Base-by-base conservation (phyloP, 495 filamentous ascomycete species). In the Trichoderma reesei region DNA sequence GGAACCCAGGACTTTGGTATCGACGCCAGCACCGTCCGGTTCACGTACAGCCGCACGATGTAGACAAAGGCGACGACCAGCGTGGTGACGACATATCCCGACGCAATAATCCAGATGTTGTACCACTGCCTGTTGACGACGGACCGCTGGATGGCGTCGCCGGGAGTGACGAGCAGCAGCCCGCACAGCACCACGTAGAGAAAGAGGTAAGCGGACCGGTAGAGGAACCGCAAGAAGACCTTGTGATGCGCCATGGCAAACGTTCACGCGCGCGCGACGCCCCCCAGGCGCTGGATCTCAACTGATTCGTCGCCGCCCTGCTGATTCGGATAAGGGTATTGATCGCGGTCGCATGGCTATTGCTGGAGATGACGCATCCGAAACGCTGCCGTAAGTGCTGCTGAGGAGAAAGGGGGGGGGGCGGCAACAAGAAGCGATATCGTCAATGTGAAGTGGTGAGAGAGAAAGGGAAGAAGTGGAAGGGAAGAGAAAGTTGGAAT, bases 1-100 rank as follows among this genome's bases (percentile, higher is more conserved):
- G 91, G 91, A 6, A 95, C 84, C 82, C 87, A 92, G 60, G 82
- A 75, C 69, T 91, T 92, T 1, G 95, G 95, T 60, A 98, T 97
- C 3, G 82, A 86, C 1, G 85, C 79, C 31, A 98, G 81, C 13
- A 88, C 86, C 41, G 79, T 88, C 42, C 90, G 84, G 69, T 88
- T 92, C 34, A 91, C 89, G 73, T 91, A 97, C n/a, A 98, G 83
- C n/a, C 95, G 81, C 34, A 85, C 85, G 39, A 87, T 83, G 67
- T 97, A 98, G 66, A 98, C 85, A 48, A 96, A 83, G 42, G 85
- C 71, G 34, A 89, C 81, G 61, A 93, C 70, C 31, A 90, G 51
- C 42, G 88, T 82, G 51, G 91, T 92, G 33, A 92, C 76, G 59
- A 95, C 70, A 71, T 95, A 93, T 68, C 82, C 82, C 56, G 90